These are phyloP conservation scores for Antitrichia curtipendula DNA, from an alignment of 225 moss, liverwort and hornwort genomes.

Conservation along the genomic window DNA sequence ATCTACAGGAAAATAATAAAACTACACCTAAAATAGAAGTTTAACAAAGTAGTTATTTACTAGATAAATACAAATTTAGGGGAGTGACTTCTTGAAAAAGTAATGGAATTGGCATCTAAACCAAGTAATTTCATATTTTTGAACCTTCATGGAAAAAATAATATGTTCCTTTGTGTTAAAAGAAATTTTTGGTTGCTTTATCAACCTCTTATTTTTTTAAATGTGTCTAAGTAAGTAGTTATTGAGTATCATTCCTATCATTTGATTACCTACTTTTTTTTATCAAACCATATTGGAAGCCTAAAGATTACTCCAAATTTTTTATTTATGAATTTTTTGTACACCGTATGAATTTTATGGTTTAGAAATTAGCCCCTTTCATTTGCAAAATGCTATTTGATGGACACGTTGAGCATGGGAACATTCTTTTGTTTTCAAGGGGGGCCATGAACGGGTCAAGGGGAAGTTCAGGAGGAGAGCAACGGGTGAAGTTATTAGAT, in stretches of 20 bases:
- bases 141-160: not conserved
- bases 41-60: not conserved
- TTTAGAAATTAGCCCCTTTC: no score
- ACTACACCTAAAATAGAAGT: no score
- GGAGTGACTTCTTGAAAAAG: not conserved
- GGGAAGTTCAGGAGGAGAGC: no score
- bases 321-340: accelerated
- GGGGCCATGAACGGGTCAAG: no score
- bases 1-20: no score
- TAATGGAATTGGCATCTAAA: not conserved
- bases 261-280: not conserved
- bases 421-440: no score
- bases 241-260: not conserved
- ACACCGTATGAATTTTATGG: not conserved
- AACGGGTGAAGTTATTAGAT: no score
- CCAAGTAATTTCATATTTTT: not conserved
- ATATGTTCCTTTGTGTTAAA: not conserved
- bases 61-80: not conserved
- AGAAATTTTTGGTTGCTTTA: not conserved
- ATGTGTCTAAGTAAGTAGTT: not conserved
- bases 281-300: accelerated
- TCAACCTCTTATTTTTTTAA: not conserved
- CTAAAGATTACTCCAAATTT: not conserved
- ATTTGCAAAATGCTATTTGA: no score
- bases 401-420: no score